Base-by-base conservation (phyloP, 2,329 filamentous ascomycete species). In the Penicillium digitatum region DNA sequence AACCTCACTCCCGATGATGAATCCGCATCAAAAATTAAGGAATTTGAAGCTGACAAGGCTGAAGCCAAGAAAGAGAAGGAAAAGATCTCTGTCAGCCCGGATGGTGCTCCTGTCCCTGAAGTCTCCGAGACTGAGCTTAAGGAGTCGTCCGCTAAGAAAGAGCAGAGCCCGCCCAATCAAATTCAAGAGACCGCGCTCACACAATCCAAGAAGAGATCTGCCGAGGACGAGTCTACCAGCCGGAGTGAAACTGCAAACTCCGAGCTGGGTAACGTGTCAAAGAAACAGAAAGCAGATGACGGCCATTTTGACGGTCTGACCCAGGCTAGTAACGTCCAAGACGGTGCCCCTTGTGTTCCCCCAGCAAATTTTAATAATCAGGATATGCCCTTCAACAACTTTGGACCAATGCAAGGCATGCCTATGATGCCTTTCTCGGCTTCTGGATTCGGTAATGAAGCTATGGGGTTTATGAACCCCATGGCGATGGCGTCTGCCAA, bases 1-100 rank as follows among this genome's bases (percentile, higher is more conserved):
- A 88, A 96, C 75, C 83, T 99, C 65, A 84, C 87, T 70, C 78
- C 86, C 61, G 91, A 97, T 75, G 87, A 90, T 62, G 90, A 94
- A 64, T 83, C 86, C 59, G 83, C 85, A 61, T 80, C 82, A 66
- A 92, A 89, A 75, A 89, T 96, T 62, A 88, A 89, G 76, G 83
- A 83, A 37, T 96, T 88, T 69, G 78, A 85, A 66, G 76, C 79
- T 31, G 82, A 84, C 43, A 79, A 78, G 55, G 65, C 72, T 11
- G 71, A 75, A 45, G 74, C 72, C 32, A 76, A 72, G 59, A 75
- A 76, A 57, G 73, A 75, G 29, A 75, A 74, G 57, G 73, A 72
- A 57, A 74, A 73, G 51, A 67, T 71, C 44, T 55, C 64, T 12
- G 39, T 68, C 51, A 35, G 48, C 56, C 56, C 73, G 66, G 59